A percentile compares a stretch with the other conserved stretches of the same genome.
phyloP scores from a whole-genome alignment of 192 early-diverging fungal species.

The Jimgerdemannia lactiflua region DNA sequence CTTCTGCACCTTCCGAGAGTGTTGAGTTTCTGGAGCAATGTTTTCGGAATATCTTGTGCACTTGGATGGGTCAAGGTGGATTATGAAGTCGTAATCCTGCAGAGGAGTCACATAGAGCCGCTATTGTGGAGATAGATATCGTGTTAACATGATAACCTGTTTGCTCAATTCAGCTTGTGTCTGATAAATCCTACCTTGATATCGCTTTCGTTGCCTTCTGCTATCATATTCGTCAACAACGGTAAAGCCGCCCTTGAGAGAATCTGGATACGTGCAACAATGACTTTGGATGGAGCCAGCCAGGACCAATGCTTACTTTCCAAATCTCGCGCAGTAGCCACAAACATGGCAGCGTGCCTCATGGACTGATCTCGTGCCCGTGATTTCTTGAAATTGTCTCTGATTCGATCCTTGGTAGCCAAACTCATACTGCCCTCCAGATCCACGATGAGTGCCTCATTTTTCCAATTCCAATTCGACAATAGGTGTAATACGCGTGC shows the following conservation, averaged over 20 bases:
- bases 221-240: constrained; percentile 43
- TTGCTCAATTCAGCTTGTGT: constrained; percentile 2
- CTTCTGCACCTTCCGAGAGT: constrained; percentile 45
- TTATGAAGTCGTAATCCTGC: constrained; percentile 71
- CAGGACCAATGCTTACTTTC: constrained; percentile 57
- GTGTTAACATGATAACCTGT: constrained; percentile 10
- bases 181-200: constrained; percentile 38
- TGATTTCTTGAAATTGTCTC: constrained; percentile 55
- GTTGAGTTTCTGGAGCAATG: constrained; percentile 50
- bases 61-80: constrained; percentile 56
- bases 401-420: constrained; percentile 37
- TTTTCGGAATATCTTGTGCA: constrained; percentile 64
- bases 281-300: constrained; percentile 48
- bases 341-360: constrained; percentile 55
- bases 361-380: constrained; percentile 36
- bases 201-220: constrained; percentile 30
- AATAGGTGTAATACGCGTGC: constrained; percentile 72
- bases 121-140: constrained; percentile 33
- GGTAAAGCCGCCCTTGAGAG: constrained; percentile 66
- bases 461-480: constrained; percentile 70
- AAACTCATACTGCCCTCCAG: constrained; percentile 59
- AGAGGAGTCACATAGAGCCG: constrained; percentile 81
- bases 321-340: constrained; percentile 64
- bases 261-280: constrained; percentile 57
- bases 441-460: constrained; percentile 78